A percentile compares a stretch with the other conserved stretches of the same genome.
Evolutionary conservation across 1,284 basidiomycete species (phyloP).

Genomic region (Inonotus hispidus): DNA sequence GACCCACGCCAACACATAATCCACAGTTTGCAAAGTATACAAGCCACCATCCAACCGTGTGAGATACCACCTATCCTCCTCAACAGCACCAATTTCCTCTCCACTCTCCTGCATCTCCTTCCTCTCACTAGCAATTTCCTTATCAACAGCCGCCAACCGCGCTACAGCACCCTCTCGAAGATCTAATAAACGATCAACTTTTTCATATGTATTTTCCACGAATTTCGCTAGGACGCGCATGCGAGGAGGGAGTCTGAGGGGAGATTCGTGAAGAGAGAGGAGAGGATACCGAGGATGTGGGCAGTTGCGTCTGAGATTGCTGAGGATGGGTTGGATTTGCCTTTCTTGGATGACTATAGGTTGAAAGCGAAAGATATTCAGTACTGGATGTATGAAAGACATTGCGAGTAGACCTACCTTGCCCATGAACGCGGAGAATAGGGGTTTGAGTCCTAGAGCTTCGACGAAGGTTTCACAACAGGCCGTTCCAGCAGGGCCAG

Average conservation of each 20-base stretch:
- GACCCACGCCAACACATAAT: constrained; percentile 93
- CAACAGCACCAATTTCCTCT: constrained; percentile 54
- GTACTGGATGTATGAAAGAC: no score
- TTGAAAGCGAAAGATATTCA: neutral
- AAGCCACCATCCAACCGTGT: constrained; percentile 81
- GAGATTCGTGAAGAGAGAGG: constrained; percentile 86
- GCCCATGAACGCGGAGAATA: constrained; percentile 92
- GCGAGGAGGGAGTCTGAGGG: constrained; percentile 79
- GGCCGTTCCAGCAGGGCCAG: constrained; percentile 66
- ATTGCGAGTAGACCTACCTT: constrained; percentile 48
- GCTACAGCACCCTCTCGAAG: constrained; percentile 66
- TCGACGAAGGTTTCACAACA: constrained; percentile 89
- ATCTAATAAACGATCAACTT: constrained; percentile 89
- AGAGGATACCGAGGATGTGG: constrained; percentile 85
- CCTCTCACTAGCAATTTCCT: constrained; percentile 61
- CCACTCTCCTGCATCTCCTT: constrained; percentile 54
- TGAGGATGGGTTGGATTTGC: constrained; percentile 56
- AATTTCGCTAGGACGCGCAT: constrained; percentile 90
- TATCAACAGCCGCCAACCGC: constrained; percentile 55
- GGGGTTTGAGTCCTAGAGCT: constrained; percentile 77
- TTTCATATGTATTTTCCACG: constrained; percentile 87
- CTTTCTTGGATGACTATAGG: constrained; percentile 51
- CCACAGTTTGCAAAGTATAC: constrained; percentile 85
- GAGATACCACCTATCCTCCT: constrained; percentile 79
- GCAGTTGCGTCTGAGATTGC: constrained; percentile 62